phyloP scores from a whole-genome alignment of 371 early-diverging fungal genomes.

The Mortierella sp. region DNA sequence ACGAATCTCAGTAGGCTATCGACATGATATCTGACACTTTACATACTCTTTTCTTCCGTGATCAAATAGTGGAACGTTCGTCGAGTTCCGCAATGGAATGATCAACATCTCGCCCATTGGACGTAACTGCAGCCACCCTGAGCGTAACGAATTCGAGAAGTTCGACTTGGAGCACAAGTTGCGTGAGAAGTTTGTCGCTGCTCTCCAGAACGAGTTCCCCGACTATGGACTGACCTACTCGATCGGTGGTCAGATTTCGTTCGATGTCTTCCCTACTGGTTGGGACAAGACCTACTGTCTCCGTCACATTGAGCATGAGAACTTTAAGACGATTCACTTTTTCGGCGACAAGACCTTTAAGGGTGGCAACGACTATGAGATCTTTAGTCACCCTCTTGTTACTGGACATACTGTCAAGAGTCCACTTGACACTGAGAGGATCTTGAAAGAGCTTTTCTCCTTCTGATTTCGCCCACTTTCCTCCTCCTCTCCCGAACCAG shows the following conservation, averaged over 20 bases:
- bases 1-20: too few species aligned
- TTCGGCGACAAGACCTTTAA: conserved; percentile 99
- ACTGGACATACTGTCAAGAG: conserved; percentile 91
- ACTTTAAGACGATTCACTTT: conserved; percentile 96
- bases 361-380: conserved; percentile 99
- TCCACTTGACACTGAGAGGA: conserved; percentile 94
- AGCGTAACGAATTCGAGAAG: conserved; percentile 95
- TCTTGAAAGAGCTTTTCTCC: conserved; percentile 88
- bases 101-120: conserved; percentile 99
- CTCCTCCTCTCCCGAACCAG: background rate
- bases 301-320: conserved; percentile 90
- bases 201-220: conserved; percentile 89
- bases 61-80: conserved; percentile 93
- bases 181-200: conserved; percentile 91
- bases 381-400: conserved; percentile 88
- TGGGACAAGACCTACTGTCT: conserved; percentile 99
- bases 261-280: conserved; percentile 99
- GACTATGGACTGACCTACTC: conserved; percentile 94
- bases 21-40: background rate
- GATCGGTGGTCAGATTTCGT: conserved; percentile 99
- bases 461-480: conserved; percentile 11
- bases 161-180: conserved; percentile 91
- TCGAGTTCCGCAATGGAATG: conserved; percentile 99
- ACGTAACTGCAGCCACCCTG: conserved; percentile 95
- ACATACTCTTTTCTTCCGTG: background rate